phyloP scores from a whole-genome alignment of 768 basidiomycete genomes.

The Butyriboletus loyo region DNA sequence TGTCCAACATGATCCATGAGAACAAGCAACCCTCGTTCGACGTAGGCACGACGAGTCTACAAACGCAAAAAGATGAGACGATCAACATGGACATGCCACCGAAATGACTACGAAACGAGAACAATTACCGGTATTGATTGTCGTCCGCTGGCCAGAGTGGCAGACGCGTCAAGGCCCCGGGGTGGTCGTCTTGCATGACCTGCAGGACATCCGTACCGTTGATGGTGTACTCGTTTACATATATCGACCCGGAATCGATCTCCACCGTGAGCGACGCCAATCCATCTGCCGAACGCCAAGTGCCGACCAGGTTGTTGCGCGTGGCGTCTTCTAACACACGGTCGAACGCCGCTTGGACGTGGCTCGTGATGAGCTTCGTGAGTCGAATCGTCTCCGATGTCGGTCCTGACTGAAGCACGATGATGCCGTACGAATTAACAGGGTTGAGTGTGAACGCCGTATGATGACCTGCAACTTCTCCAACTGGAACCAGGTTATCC shows the following conservation, averaged over 20 bases:
- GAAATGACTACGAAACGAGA: neutral
- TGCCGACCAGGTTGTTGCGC: slow-evolving; percentile 30
- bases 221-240: slow-evolving; percentile 33
- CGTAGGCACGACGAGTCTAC: slow-evolving; percentile 16
- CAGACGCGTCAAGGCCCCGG: slow-evolving; percentile 4
- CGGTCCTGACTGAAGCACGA: slow-evolving; percentile 40
- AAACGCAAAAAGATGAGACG: neutral
- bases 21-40: slow-evolving; percentile 19
- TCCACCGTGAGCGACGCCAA: slow-evolving; percentile 28
- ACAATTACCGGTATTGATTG: slow-evolving; percentile 37
- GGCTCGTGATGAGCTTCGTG: slow-evolving; percentile 31
- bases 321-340: slow-evolving; percentile 29
- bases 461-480: slow-evolving; percentile 40
- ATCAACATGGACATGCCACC: neutral
- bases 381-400: slow-evolving; percentile 32
- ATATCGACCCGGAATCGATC: slow-evolving; percentile 27
- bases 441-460: slow-evolving; percentile 40
- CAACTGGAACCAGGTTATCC: slow-evolving; percentile 28
- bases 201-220: slow-evolving; percentile 35
- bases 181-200: slow-evolving; percentile 24
- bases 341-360: slow-evolving; percentile 36
- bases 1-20: slow-evolving; percentile 21
- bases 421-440: slow-evolving; percentile 40
- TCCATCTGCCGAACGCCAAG: slow-evolving; percentile 32
- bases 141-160: slow-evolving; percentile 38